Conservation (phyloP, 306 rosid genomes). For the Coriaria nepalensis region DNA sequence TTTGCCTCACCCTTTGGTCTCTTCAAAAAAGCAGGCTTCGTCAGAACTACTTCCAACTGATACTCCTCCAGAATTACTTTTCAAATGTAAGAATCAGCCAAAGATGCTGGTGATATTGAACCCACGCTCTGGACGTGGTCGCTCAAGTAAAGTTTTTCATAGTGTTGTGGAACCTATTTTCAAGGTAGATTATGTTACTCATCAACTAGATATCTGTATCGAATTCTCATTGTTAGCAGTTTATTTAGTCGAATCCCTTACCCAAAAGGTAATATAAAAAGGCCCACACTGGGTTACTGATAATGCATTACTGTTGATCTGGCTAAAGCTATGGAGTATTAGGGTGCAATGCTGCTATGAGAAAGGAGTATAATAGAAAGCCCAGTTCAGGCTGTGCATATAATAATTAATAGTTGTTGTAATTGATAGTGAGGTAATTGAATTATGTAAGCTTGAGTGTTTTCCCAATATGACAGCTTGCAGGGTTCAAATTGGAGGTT, state of each 20-base stretch:
- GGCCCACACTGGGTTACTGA: no score
- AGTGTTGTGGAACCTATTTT: constrained; percentile 78
- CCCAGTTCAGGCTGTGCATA: no score
- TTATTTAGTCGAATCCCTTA: no score
- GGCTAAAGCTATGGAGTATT: no score
- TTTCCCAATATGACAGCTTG: constrained; percentile 63
- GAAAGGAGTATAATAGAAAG: no score
- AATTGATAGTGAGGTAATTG: no score
- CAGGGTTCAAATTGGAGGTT: constrained; percentile 94
- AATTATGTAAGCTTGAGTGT: neutral
- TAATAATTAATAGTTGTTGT: no score
- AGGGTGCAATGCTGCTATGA: no score
- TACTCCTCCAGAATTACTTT: constrained; percentile 87
- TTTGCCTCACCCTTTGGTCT: constrained; percentile 87
- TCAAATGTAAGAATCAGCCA: constrained; percentile 86
- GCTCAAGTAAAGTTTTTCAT: constrained; percentile 92
- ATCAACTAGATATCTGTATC: neutral
- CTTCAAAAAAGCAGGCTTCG: constrained; percentile 95
- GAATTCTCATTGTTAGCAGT: no score
- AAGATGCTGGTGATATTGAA: constrained; percentile 93
- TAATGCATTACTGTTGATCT: no score
- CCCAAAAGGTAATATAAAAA: no score
- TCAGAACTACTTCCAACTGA: constrained; percentile 70
- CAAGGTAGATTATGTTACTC: constrained; percentile 35
- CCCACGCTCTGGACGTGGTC: constrained; percentile 93